Evolutionary conservation across 495 filamentous ascomycete species (phyloP).

Genomic region (Neurospora intermedia): DNA sequence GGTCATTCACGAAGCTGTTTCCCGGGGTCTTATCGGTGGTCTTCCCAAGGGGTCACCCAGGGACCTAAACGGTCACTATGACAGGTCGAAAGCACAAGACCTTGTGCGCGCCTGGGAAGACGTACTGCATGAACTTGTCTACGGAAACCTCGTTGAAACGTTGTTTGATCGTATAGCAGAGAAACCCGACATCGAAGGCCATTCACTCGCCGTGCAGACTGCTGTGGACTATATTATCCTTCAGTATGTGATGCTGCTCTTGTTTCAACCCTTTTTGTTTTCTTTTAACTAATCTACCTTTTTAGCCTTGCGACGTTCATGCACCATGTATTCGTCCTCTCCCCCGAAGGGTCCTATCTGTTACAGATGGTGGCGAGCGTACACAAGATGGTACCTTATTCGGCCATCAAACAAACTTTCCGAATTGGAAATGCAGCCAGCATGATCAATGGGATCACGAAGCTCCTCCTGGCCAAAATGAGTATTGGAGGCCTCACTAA

Average conservation of each 20-base stretch:
- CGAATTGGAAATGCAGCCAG: constrained; percentile 56
- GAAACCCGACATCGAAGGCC: constrained; percentile 44
- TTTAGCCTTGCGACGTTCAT: constrained; percentile 49
- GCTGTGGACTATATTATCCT: constrained; percentile 47
- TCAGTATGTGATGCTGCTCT: constrained; percentile 28
- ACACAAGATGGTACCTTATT: constrained; percentile 50
- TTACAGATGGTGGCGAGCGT: constrained; percentile 46
- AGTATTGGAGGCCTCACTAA: constrained; percentile 51
- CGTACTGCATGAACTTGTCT: constrained; percentile 43
- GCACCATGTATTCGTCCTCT: constrained; percentile 51
- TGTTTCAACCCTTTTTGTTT: too few species aligned
- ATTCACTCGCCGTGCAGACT: constrained; percentile 43
- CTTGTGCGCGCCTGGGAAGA: constrained; percentile 46
- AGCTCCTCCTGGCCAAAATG: constrained; percentile 52
- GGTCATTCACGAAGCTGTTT: constrained; percentile 48
- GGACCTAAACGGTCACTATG: constrained; percentile 34
- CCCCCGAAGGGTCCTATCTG: constrained; percentile 52
- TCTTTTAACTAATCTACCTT: too few species aligned
- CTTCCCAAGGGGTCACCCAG: constrained; percentile 24
- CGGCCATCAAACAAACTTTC: constrained; percentile 48
- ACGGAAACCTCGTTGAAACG: constrained; percentile 47
- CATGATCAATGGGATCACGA: constrained; percentile 56
- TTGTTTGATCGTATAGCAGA: constrained; percentile 44
- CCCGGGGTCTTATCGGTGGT: constrained; percentile 45
- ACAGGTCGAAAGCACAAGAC: constrained; percentile 41